Percentiles rank a stretch among this genome's conserved stretches.
Conservation (phyloP, 257 asterid species). For the Cynanchum wilfordii region DNA sequence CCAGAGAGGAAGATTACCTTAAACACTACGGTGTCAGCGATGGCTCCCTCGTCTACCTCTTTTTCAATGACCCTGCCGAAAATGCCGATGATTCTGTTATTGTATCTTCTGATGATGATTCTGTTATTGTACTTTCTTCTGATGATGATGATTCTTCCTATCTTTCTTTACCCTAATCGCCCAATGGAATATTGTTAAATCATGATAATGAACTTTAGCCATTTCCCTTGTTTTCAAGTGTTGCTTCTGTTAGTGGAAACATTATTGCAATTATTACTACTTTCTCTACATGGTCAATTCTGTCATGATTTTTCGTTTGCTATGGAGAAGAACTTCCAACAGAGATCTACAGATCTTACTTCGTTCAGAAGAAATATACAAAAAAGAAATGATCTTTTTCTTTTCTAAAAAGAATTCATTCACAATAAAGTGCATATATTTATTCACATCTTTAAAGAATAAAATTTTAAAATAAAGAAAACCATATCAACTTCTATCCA, state of each 20-base stretch:
- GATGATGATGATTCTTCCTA: constrained; percentile 25
- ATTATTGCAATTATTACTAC: neutral
- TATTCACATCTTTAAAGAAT: neutral
- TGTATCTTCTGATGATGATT: constrained; percentile 16
- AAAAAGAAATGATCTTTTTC: neutral
- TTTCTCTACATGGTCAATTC: neutral
- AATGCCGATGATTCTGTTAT: constrained; percentile 19
- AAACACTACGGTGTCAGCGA: constrained; percentile 50
- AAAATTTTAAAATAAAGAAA: neutral
- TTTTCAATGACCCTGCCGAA: constrained; percentile 22
- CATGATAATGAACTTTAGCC: neutral
- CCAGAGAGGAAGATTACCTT: constrained; percentile 29
- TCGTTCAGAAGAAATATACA: neutral
- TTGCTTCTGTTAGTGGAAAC: neutral
- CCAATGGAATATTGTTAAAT: constrained; percentile 4
- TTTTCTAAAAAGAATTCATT: neutral
- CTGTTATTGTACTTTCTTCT: constrained; percentile 12
- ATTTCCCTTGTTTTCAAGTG: neutral
- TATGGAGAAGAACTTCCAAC: neutral
- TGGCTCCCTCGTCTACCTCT: constrained; percentile 57
- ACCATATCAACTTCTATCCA: neutral
- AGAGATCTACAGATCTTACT: neutral
- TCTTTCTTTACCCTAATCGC: constrained; percentile 6
- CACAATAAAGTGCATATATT: neutral
- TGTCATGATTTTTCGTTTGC: neutral